Percentiles rank a stretch among this genome's conserved stretches.
These are phyloP conservation scores for Byssothecium circinans DNA, from an alignment of 2,329 filamentous ascomycete genomes.

Conservation along the genomic window DNA sequence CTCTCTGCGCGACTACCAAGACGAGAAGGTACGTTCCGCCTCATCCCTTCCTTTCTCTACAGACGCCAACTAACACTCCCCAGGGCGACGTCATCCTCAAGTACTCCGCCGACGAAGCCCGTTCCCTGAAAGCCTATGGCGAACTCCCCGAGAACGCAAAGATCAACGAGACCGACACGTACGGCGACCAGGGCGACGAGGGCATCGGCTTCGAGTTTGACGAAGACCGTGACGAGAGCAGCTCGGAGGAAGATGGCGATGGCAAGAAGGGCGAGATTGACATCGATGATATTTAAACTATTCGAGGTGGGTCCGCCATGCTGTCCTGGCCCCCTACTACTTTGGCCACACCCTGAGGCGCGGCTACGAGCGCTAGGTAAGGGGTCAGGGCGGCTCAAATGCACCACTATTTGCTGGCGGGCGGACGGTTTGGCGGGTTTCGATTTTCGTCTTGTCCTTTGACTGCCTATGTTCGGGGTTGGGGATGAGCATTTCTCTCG, in stretches of 20 bases:
- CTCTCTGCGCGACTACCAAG: constrained; percentile 88
- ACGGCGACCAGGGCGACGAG: constrained; percentile 86
- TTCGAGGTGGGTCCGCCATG: constrained; percentile 38
- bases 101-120: constrained; percentile 83
- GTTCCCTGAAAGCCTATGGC: constrained; percentile 93
- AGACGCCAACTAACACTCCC: neutral
- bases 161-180: constrained; percentile 99
- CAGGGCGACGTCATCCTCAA: constrained; percentile 78
- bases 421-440: constrained; percentile 31
- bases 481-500: no score
- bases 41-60: neutral
- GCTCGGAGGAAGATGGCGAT: constrained; percentile 54
- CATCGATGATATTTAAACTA: constrained; percentile 82
- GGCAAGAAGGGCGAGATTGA: constrained; percentile 74
- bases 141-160: constrained; percentile 96
- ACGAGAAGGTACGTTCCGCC: constrained; percentile 71
- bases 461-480: no score
- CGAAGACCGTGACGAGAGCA: constrained; percentile 73
- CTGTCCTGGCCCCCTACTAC: constrained; percentile 31
- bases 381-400: constrained; percentile 40
- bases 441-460: neutral
- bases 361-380: constrained; percentile 6
- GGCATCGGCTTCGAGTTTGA: constrained; percentile 98
- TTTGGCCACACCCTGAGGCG: neutral
- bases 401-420: constrained; percentile 42